Base-by-base conservation (phyloP, 2,329 filamentous ascomycete species). In the Chaetomiaceae sp. region DNA sequence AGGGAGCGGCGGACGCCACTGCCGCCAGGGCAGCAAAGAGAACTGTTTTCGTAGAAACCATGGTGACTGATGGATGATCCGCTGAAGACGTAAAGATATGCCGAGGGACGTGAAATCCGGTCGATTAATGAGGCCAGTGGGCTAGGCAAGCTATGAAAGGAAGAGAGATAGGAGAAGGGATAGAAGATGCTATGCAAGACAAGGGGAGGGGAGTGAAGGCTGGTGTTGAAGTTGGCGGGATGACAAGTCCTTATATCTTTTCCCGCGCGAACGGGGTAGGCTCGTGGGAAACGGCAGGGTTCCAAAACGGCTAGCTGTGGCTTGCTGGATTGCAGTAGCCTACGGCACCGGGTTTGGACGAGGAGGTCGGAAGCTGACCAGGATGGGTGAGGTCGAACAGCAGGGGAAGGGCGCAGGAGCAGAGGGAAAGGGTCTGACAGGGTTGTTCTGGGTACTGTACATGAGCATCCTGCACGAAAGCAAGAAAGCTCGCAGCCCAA, bases 21-120 rank as follows among this genome's bases (percentile, higher is more conserved):
- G 58, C 50, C 43, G 56, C 58, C 38, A 63, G 38, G 36, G 58
- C 55, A 29, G 58, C 61, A 23, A 58, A 34, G 37, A 61, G 25
- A 16, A 61, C 14, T 21, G 49, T 46, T 36, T 47, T 58, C 29
- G 53, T 30, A 7, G 61, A 63, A 32, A 63, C 51, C 62, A 64
- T 64, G 23, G 18, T 60, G 58, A 20, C 47, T 48, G 49, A 27
- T 47, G 32, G 18, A 25, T 29, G 37, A 5, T 18, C 34, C 9
- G 23, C 10, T 25, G 14, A 32, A 5, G 18, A 38, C 13, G 18
- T 16, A 9, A 13, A 33, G 13, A 10, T 20, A 14, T 30, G 14
- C 30, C 29, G 51, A 49, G 16, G 42, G n/a, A n/a, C n/a, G n/a
- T n/a, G n/a, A n/a, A n/a, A n/a, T n/a, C n/a, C n/a, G n/a, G n/a